Conservation (phyloP, 805 yeast species). For the Candida incommunis region DNA sequence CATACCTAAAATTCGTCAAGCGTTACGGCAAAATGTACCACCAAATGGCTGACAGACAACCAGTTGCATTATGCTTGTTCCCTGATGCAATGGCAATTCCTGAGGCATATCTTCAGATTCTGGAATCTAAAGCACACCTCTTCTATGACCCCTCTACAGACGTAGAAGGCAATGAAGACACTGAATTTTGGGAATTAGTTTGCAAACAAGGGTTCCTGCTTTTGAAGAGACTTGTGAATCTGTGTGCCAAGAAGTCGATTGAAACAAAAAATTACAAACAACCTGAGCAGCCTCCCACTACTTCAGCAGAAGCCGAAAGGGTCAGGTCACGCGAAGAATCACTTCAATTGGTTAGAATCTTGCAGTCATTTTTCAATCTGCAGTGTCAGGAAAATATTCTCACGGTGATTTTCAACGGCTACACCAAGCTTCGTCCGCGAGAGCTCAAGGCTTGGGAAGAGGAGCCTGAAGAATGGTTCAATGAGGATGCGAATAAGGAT, state of each 20-base stretch:
- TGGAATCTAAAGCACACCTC: slow-evolving; percentile 49
- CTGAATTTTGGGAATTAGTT: slow-evolving; percentile 60
- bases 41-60: slow-evolving; percentile 41
- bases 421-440: slow-evolving; percentile 54
- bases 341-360: slow-evolving; percentile 36
- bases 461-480: slow-evolving; percentile 90
- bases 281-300: slow-evolving; percentile 2
- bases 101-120: slow-evolving; percentile 41
- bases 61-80: slow-evolving; percentile 57
- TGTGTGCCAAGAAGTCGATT: slow-evolving; percentile 53
- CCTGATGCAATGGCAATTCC: slow-evolving; percentile 49
- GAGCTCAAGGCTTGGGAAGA: slow-evolving; percentile 72
- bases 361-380: slow-evolving; percentile 44
- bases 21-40: slow-evolving; percentile 65
- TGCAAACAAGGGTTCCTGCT: slow-evolving; percentile 45
- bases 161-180: slow-evolving; percentile 28
- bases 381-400: slow-evolving; percentile 43
- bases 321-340: slow-evolving; percentile 39
- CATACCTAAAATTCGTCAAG: slow-evolving; percentile 54
- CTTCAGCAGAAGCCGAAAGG: slow-evolving; percentile 41
- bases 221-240: slow-evolving; percentile 48
- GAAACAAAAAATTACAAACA: slow-evolving; percentile 25
- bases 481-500: slow-evolving; percentile 43
- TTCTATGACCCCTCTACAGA: slow-evolving; percentile 9
- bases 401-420: slow-evolving; percentile 56